Percentiles rank a stretch among this genome's conserved stretches.
Conservation (phyloP, 1,284 basidiomycete species). For the Austroboletus olivaceoglutinosus region DNA sequence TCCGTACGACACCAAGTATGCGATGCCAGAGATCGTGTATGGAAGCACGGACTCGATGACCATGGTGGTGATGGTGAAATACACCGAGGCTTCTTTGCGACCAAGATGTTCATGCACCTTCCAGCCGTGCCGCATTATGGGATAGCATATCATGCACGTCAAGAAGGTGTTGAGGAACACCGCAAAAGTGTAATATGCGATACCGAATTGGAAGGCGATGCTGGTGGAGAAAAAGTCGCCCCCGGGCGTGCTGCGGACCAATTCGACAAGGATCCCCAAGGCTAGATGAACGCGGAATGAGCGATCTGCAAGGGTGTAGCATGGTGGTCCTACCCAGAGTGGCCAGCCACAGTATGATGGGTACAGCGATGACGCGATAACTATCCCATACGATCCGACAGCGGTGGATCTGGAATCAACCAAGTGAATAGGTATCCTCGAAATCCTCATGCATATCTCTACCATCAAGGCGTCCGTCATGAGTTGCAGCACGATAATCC, state of each 20-base stretch:
- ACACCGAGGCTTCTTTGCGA: constrained; percentile 13
- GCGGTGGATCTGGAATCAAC: constrained; percentile 22
- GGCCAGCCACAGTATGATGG: constrained; percentile 23
- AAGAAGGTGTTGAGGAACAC: constrained; percentile 20
- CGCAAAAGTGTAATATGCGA: constrained; percentile 21
- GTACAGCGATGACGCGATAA: constrained; percentile 8
- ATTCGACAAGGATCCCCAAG: constrained; percentile 17
- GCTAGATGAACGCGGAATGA: constrained; percentile 9
- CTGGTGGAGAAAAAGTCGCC: constrained; percentile 20
- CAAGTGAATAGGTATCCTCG: background rate
- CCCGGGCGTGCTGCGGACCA: constrained; percentile 14
- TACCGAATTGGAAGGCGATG: constrained; percentile 6
- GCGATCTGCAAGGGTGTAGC: no score
- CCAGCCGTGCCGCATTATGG: constrained; percentile 15
- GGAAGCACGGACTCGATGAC: constrained; percentile 30
- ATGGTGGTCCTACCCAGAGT: constrained; percentile 18
- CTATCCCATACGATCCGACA: constrained; percentile 18
- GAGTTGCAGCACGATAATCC: constrained; percentile 18
- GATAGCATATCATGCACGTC: constrained; percentile 28
- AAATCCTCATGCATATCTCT: constrained; percentile 5
- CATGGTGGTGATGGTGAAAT: constrained; percentile 17
- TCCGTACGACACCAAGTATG: constrained; percentile 23
- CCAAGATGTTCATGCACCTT: constrained; percentile 10
- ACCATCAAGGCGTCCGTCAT: constrained; percentile 31
- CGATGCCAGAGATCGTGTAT: constrained; percentile 26